Percentiles rank a stretch among this genome's conserved stretches.
Evolutionary conservation across 2,329 filamentous ascomycete species (phyloP).

Genomic region (Trichoderma simmonsii): DNA sequence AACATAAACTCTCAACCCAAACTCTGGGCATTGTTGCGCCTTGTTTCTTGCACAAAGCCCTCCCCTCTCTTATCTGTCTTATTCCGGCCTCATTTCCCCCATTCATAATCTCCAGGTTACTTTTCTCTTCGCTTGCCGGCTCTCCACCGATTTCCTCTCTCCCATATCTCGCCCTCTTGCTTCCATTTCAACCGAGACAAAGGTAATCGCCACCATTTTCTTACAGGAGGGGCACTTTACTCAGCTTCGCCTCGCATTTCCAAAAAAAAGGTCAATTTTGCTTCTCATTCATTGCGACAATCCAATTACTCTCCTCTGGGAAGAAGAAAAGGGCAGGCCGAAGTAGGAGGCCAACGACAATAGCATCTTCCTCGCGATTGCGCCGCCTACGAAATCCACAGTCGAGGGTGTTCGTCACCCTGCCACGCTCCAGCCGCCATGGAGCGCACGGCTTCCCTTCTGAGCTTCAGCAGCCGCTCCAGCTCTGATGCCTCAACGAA

Average conservation of each 20-base stretch:
- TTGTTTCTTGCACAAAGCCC: neutral
- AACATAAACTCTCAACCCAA: neutral
- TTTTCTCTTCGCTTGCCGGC: neutral
- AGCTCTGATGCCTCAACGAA: constrained; percentile 32
- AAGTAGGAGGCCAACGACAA: neutral
- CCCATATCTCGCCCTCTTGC: neutral
- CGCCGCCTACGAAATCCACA: neutral
- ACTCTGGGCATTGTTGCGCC: neutral
- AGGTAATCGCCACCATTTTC: neutral
- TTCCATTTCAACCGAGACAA: neutral
- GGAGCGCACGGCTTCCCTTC: constrained; percentile 31
- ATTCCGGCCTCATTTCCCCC: neutral
- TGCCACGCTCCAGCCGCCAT: constrained; percentile 22
- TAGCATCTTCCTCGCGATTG: neutral
- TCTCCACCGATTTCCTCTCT: neutral
- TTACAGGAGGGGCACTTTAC: neutral
- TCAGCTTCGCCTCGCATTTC: neutral
- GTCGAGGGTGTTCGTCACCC: constrained; percentile 7
- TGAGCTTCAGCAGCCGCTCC: constrained; percentile 36
- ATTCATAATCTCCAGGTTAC: neutral
- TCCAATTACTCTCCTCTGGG: neutral
- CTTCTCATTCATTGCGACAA: neutral
- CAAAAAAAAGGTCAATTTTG: neutral
- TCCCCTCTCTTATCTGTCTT: neutral
- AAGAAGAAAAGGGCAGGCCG: neutral